A percentile compares a stretch with the other conserved stretches of the same genome.
Evolutionary conservation across 1,284 basidiomycete genomes (phyloP).

Genomic region (Microbotryum silenes-acaulis): DNA sequence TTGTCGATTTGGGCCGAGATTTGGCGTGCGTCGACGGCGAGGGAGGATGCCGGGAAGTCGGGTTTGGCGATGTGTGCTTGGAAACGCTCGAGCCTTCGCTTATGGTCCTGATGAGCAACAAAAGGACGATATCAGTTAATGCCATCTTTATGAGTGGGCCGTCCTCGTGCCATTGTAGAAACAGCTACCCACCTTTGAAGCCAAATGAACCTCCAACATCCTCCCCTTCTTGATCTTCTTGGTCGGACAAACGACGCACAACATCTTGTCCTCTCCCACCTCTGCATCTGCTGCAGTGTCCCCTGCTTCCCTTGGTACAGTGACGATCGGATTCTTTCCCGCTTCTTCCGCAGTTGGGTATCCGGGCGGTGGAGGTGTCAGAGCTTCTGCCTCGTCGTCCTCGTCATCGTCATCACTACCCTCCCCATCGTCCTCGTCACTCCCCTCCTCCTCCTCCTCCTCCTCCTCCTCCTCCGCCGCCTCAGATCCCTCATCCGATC

Average conservation of each 20-base stretch:
- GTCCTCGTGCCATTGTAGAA: background rate
- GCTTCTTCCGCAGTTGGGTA: constrained; percentile 25
- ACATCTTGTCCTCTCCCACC: constrained; percentile 15
- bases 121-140: background rate
- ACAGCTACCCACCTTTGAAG: constrained; percentile 18
- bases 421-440: background rate
- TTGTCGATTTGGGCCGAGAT: constrained; percentile 25
- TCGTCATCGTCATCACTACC: constrained; percentile 1
- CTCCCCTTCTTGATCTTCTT: constrained; percentile 28
- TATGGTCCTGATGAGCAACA: constrained; percentile 19
- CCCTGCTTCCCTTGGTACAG: background rate
- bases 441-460: constrained; percentile 3
- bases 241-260: constrained; percentile 29
- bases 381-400: constrained; percentile 11
- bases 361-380: constrained; percentile 14
- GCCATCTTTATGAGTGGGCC: background rate
- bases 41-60: constrained; percentile 12
- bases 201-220: constrained; percentile 29
- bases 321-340: constrained; percentile 15
- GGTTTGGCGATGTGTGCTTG: constrained; percentile 15
- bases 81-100: constrained; percentile 23
- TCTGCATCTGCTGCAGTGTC: background rate
- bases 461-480: no score
- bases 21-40: constrained; percentile 18
- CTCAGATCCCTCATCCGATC: background rate